A percentile compares a stretch with the other conserved stretches of the same genome.
phyloP scores from a whole-genome alignment of 345 rosid genomes.

The Hibiscus mutabilis region DNA sequence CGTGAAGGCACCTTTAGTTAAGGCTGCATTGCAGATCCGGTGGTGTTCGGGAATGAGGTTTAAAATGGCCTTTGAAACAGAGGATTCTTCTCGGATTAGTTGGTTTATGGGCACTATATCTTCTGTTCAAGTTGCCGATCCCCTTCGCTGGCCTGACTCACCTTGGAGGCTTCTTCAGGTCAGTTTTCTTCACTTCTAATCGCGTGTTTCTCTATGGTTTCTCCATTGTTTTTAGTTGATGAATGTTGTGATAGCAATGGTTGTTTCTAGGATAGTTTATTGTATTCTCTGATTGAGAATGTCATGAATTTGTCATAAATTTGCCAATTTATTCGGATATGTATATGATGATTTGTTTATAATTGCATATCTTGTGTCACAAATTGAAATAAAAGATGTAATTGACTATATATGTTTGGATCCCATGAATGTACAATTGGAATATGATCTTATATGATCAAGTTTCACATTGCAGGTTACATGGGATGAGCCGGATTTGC shows the following conservation, averaged over 20 bases:
- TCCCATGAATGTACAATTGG: background rate
- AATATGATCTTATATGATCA: background rate
- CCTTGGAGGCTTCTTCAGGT: slow-evolving; percentile 88
- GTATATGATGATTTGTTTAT: background rate
- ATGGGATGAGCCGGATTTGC: slow-evolving; percentile 80
- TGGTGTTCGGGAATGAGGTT: slow-evolving; percentile 74
- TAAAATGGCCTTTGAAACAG: slow-evolving; percentile 77
- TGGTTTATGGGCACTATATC: slow-evolving; percentile 83
- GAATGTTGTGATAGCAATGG: background rate
- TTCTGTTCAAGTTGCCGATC: slow-evolving; percentile 60
- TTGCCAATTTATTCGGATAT: background rate
- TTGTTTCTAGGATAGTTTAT: background rate
- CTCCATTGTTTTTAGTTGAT: slow-evolving; percentile 1
- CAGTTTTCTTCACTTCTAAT: background rate
- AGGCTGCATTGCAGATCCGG: slow-evolving; percentile 49
- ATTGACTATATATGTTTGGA: background rate
- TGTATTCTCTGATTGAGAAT: background rate
- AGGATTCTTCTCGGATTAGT: slow-evolving; percentile 71
- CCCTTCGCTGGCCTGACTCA: slow-evolving; percentile 60
- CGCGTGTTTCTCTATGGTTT: background rate
- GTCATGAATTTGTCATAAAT: background rate
- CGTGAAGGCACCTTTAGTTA: slow-evolving; percentile 49
- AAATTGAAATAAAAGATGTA: background rate
- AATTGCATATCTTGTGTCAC: background rate
- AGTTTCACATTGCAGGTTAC: slow-evolving; percentile 34